Percentiles rank a stretch among this genome's conserved stretches.
These are phyloP conservation scores for Suhomyces terraborum DNA, from an alignment of 1,139 yeast species.

Conservation along the genomic window DNA sequence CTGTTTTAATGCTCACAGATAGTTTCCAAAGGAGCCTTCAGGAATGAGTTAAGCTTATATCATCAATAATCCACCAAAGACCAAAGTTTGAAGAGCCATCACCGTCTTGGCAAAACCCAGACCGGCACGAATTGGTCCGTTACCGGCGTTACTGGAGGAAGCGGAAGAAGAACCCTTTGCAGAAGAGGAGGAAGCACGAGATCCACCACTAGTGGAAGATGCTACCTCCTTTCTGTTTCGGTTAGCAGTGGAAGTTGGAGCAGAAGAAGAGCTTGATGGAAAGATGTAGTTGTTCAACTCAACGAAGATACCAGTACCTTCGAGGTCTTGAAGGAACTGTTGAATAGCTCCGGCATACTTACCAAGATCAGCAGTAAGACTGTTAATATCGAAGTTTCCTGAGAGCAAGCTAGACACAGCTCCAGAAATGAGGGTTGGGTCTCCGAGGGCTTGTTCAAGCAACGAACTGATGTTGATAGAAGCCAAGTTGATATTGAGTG, in stretches of 20 bases:
- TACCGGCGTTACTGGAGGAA: constrained; percentile 16
- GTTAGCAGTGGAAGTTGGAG: constrained; percentile 13
- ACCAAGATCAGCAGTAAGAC: constrained; percentile 20
- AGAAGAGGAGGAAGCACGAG: constrained; percentile 13
- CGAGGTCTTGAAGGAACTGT: constrained; percentile 36
- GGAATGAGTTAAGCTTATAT: constrained; percentile 3
- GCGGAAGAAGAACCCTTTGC: constrained; percentile 13
- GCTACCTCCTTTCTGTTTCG: constrained; percentile 15
- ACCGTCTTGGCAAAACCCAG: constrained; percentile 20
- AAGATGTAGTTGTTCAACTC: constrained; percentile 43
- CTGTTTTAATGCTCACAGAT: not conserved
- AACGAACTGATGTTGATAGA: constrained; percentile 33
- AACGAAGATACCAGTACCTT: constrained; percentile 41
- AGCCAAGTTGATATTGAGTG: constrained; percentile 25
- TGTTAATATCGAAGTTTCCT: constrained; percentile 11
- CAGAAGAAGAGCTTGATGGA: constrained; percentile 24
- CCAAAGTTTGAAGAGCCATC: constrained; percentile 22
- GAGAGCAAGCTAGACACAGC: constrained; percentile 28
- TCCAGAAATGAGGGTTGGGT: constrained; percentile 28
- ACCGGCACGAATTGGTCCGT: constrained; percentile 13
- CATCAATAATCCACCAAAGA: constrained; percentile 27
- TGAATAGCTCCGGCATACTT: constrained; percentile 37
- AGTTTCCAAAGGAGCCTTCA: not conserved
- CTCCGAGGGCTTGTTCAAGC: constrained; percentile 26
- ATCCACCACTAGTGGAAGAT: constrained; percentile 11